Percentiles rank a stretch among this genome's conserved stretches.
These are phyloP conservation scores for Hemisphaericaspora xylofermentans DNA, from an alignment of 1,139 yeast species.

Conservation along the genomic window DNA sequence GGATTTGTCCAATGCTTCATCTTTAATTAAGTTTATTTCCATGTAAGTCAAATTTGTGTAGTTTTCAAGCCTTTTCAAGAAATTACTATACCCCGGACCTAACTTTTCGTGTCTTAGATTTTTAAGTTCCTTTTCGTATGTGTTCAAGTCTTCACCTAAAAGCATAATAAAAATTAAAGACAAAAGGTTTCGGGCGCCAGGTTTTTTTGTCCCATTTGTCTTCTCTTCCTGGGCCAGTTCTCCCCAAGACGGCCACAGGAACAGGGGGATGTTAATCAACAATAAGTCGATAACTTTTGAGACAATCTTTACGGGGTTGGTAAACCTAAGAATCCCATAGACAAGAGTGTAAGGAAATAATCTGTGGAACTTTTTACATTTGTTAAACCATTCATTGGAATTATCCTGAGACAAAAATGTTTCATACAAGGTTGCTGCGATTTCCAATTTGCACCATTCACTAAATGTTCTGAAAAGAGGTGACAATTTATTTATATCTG, in stretches of 20 bases:
- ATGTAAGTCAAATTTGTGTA: slow-evolving; percentile 21
- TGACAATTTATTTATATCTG: slow-evolving; percentile 59
- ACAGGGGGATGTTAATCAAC: slow-evolving; percentile 64
- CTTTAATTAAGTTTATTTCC: slow-evolving; percentile 22
- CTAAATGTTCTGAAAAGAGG: slow-evolving; percentile 67
- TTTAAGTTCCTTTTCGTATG: slow-evolving; percentile 56
- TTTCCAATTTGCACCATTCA: slow-evolving; percentile 78
- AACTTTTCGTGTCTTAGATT: slow-evolving; percentile 37
- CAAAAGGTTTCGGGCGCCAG: slow-evolving; percentile 62
- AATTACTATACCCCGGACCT: slow-evolving; percentile 17
- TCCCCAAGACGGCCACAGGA: slow-evolving; percentile 19
- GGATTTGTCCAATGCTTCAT: slow-evolving; percentile 20
- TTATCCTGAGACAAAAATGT: slow-evolving; percentile 76
- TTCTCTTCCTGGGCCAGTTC: slow-evolving; percentile 10
- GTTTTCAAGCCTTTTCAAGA: slow-evolving; percentile 27
- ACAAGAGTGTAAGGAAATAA: slow-evolving; percentile 76
- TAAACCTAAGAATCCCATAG: slow-evolving; percentile 70
- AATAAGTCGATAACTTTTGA: slow-evolving; percentile 76
- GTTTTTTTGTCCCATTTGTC: slow-evolving; percentile 24
- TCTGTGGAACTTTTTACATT: slow-evolving; percentile 65
- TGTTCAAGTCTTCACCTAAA: slow-evolving; percentile 74
- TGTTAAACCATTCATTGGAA: slow-evolving; percentile 69
- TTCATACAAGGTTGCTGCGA: slow-evolving; percentile 82
- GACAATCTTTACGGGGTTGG: slow-evolving; percentile 84
- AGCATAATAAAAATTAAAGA: slow-evolving; percentile 71